phyloP scores from a whole-genome alignment of 768 basidiomycete genomes.

The Coprinopsis strossmayeri region DNA sequence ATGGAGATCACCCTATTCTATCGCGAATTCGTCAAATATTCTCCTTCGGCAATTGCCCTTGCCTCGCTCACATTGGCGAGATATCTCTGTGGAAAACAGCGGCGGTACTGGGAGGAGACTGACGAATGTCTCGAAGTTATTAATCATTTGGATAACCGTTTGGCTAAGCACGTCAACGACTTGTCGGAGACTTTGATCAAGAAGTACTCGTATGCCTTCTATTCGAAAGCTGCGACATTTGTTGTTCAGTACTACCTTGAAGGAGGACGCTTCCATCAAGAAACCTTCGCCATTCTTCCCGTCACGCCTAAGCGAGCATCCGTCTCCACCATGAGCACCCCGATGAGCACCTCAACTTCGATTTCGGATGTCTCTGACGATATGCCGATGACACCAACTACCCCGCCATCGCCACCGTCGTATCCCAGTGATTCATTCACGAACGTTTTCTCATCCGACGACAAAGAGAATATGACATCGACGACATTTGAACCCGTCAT shows the following conservation, averaged over 20 bases:
- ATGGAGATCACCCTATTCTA: conserved; percentile 99
- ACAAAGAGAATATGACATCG: conserved; percentile 76
- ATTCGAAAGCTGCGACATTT: conserved; percentile 91
- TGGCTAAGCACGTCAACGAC: conserved; percentile 85
- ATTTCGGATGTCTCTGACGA: conserved; percentile 76
- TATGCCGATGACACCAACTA: conserved; percentile 78
- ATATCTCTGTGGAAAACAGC: conserved; percentile 76
- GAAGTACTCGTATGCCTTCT: conserved; percentile 97
- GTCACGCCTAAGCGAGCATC: conserved; percentile 60
- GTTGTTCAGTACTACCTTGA: conserved; percentile 92
- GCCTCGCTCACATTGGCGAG: conserved; percentile 87
- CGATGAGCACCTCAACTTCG: conserved; percentile 67
- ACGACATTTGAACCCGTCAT: conserved; percentile 61
- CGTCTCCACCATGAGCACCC: conserved; percentile 59
- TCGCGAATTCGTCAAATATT: conserved; percentile 85
- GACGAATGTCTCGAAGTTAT: conserved; percentile 81
- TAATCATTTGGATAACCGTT: conserved; percentile 76
- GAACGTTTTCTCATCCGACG: conserved; percentile 45
- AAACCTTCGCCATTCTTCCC: conserved; percentile 44
- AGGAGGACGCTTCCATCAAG: conserved; percentile 66
- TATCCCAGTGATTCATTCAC: conserved; percentile 57
- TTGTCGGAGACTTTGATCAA: conserved; percentile 94
- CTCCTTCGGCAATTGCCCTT: conserved; percentile 83
- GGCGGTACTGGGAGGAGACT: conserved; percentile 78
- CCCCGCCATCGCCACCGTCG: conserved; percentile 34